These are phyloP conservation scores for Bryum argenteum DNA, from an alignment of 225 moss, liverwort and hornwort species.

Conservation along the genomic window DNA sequence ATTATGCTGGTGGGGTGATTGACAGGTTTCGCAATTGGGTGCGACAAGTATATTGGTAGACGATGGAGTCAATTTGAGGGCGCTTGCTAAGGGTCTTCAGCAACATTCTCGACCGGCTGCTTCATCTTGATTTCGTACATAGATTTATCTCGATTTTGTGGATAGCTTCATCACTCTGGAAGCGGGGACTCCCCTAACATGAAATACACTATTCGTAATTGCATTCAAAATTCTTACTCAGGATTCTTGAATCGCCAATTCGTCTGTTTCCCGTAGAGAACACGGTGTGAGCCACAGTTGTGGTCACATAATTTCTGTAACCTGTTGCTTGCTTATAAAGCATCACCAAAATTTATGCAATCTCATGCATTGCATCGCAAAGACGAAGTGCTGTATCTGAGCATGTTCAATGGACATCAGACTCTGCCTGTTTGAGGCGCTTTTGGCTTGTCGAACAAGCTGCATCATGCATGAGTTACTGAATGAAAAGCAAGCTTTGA, in stretches of 20 bases:
- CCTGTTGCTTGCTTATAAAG: too few species aligned
- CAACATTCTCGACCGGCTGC: constrained; percentile 33
- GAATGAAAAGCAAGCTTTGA: too few species aligned
- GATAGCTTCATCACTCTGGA: constrained; percentile 5
- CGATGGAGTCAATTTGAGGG: constrained; percentile 52
- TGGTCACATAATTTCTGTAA: background rate
- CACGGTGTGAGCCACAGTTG: background rate
- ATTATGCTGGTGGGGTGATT: background rate
- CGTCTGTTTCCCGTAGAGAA: constrained; percentile 9
- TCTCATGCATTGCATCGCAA: too few species aligned
- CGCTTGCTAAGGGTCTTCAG: constrained; percentile 46
- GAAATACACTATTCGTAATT: background rate
- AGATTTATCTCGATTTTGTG: constrained; percentile 18
- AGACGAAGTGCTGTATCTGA: too few species aligned
- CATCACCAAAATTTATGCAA: too few species aligned
- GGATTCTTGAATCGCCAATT: background rate
- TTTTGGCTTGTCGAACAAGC: too few species aligned
- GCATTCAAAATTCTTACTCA: background rate
- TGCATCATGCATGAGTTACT: too few species aligned
- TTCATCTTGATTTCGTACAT: constrained; percentile 28
- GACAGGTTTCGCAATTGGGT: constrained; percentile 57
- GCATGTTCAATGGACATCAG: too few species aligned
- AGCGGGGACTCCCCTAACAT: background rate
- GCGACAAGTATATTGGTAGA: constrained; percentile 51
- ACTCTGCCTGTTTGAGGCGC: too few species aligned